Evolutionary conservation across 2,329 filamentous ascomycete genomes (phyloP), one percentile per base, ranked within the genome.

Genomic region (Cladosporium colombiae): DNA sequence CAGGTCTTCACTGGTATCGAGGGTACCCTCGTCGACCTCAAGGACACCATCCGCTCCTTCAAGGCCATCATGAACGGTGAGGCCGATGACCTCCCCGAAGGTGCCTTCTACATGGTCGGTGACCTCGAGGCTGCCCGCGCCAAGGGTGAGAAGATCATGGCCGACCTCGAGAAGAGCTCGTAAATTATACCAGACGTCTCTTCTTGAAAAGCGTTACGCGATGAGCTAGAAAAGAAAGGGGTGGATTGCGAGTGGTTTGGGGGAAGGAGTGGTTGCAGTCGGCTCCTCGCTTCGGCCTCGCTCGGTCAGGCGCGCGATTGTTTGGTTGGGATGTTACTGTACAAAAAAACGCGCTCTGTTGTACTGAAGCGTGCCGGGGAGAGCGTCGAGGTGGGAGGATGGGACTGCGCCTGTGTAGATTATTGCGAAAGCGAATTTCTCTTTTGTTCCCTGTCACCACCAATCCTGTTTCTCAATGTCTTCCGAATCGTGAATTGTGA

Each of bases 141-240:
- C 78, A 99, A 99, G 92, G 95, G 94, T 86, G 93, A 97, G 89
- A 97, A 98, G 93, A 98, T 99, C 87, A 85, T 99, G 80, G 93
- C 95, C 76, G 95, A 98, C 77, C 87, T 98, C 76, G 91, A 95
- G 74, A 77, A 77, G 73, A 61, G 57, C 58, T 72, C 69, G 55
- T 70, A 70, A 63, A 67, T 56, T 55, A 50, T 50, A 50, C 50
- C 33, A 66, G 27, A 16, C 35, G 58, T 27, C 37, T 46, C 57
- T 31, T 66, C 29, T 64, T 52, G 63, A 65, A 65, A 46, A 55
- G 56, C 31, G 55, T 37, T 40, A 21, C 25, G 49, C 33, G 35
- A 63, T 33, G 49, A 55, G 33, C 31, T 52, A 63, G 60, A 46
- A 46, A 46, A 59, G 35, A 59, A 25, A 46, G 23, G 35, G 27